phyloP scores from a whole-genome alignment of 78 protist species.

The Chrysochromulina parva region DNA sequence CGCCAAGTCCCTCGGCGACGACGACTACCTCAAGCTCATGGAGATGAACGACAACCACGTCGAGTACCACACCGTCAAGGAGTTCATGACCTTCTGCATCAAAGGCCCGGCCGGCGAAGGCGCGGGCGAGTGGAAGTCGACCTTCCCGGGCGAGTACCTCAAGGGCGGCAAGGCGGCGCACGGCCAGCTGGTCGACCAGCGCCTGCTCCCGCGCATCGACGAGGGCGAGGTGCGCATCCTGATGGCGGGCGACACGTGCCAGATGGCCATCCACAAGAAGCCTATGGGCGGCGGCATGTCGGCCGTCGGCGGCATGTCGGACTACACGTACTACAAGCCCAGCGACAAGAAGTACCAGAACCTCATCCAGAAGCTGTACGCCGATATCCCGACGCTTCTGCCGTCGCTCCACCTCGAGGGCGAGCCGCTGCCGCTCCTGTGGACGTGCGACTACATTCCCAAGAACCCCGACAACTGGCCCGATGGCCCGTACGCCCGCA shows the following conservation, averaged over 20 bases:
- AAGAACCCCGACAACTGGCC: too few relatives aligned
- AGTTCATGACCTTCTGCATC: conserved; percentile 12
- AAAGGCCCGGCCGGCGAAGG: neutral
- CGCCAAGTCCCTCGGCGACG: neutral
- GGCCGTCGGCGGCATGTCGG: neutral
- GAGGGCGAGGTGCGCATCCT: too few relatives aligned
- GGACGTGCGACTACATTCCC: neutral
- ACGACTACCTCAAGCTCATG: neutral
- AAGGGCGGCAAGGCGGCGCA: conserved; percentile 10
- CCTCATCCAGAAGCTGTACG: neutral
- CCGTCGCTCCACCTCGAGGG: neutral
- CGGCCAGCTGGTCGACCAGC: neutral
- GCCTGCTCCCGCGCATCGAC: neutral
- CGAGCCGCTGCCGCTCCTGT: conserved; percentile 5
- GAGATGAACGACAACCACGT: conserved; percentile 6
- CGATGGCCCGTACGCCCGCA: neutral
- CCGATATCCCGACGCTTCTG: neutral
- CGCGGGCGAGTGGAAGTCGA: neutral
- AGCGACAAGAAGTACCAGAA: neutral
- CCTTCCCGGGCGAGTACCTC: neutral
- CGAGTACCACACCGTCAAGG: neutral
- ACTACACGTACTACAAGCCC: neutral
- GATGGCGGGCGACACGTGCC: too few relatives aligned
- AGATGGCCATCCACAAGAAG: too few relatives aligned
- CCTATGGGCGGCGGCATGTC: neutral